Base-by-base conservation (phyloP, 1,284 basidiomycete species). In the Cutaneotrichosporon sp. region DNA sequence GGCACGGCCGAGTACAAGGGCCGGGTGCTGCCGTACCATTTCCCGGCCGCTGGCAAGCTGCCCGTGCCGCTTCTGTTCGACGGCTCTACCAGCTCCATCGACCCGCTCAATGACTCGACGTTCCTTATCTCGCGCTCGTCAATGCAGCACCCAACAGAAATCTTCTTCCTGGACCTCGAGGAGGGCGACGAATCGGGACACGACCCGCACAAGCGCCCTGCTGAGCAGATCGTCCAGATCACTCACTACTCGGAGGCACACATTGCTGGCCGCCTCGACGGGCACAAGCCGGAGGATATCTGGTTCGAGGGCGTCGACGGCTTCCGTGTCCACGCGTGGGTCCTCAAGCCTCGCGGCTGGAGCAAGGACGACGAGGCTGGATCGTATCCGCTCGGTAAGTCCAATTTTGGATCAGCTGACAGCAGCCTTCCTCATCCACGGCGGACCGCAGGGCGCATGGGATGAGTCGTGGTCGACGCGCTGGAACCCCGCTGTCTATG, bases 251-350 rank as follows among this genome's bases (percentile, higher is more conserved):
- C 74, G 6, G 58, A 81, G 46, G 74, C 82, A 5, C 63, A 69
- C 64, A 66, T 78, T 31, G 68, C 18, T 36, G 73, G 68, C n/a
- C 83, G 82, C 1, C 81, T 96, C 38, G 81, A 85, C 62, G 84
- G 80, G 1, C 88, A 88, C 75, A 69, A 79, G 8, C 89, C 88
- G 7, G 88, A 94, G 72, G 87, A 90, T 63, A 89, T 96, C 73
- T 92, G 88, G 87, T 96, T 94, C 81, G 84, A 86, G 62, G 93
- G 93, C 13, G 90, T 89, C 4, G 81, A 81, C 55, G 86, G 84
- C 14, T 86, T 84, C 72, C 77, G 84, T 55, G 87, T 96, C 22
- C 92, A 95, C 63, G 91, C 91, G 0, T 96, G 89, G 89, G 81
- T 86, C 18, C 69, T 93, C 65, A 91, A 88, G 71, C 94, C 93